Percentiles rank a stretch among this genome's conserved stretches.
Evolutionary conservation across 2,329 filamentous ascomycete species (phyloP).

Genomic region (Nigrospora osmanthi): DNA sequence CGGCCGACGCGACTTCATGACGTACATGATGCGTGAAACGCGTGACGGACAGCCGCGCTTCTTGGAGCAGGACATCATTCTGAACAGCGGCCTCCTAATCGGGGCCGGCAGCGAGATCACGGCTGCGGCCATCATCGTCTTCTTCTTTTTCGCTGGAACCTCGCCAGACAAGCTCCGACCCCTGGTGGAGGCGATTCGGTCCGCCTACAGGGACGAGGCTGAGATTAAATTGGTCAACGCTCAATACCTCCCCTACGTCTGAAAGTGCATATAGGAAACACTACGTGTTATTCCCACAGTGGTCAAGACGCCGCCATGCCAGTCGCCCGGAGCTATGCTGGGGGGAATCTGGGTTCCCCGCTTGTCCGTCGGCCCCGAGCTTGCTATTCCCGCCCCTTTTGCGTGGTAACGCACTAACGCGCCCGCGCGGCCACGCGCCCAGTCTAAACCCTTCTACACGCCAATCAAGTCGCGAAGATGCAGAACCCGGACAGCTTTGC

Average conservation of each 20-base stretch:
- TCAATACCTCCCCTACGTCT: conserved; percentile 20
- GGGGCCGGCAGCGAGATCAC: conserved; percentile 37
- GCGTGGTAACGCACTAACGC: not conserved
- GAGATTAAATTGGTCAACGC: conserved; percentile 12
- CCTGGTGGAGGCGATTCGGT: not conserved
- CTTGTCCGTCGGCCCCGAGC: not conserved
- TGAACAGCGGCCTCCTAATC: not conserved
- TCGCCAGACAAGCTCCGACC: not conserved
- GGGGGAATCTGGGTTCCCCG: too few species aligned
- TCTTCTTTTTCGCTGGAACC: conserved; percentile 24
- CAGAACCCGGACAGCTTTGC: conserved; percentile 3
- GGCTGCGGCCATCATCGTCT: conserved; percentile 27
- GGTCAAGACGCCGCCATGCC: conserved; percentile 2
- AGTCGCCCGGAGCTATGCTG: not conserved
- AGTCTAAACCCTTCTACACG: not conserved
- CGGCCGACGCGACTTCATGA: not conserved
- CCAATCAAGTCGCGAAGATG: not conserved
- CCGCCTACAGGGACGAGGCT: not conserved
- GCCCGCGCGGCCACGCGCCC: not conserved
- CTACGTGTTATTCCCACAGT: conserved; percentile 26
- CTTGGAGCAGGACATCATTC: not conserved
- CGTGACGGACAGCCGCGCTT: not conserved
- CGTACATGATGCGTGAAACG: not conserved
- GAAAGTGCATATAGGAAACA: conserved; percentile 26
- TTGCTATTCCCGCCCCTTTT: not conserved